phyloP scores from a whole-genome alignment of 1,139 yeast genomes.

The Saccharomycopsis phalli region DNA sequence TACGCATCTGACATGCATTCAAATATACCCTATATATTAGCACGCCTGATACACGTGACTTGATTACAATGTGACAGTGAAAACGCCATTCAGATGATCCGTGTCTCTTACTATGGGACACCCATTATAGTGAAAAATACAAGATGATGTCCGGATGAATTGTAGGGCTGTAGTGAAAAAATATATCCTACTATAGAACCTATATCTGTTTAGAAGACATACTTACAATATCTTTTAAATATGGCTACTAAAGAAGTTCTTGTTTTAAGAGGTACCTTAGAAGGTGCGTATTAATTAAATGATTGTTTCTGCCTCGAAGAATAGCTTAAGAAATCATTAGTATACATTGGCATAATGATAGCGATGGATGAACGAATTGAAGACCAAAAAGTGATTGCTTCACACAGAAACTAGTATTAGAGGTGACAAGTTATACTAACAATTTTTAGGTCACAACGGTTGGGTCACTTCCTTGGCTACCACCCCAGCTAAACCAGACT shows the following conservation, averaged over 20 bases:
- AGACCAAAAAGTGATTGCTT: too few species aligned
- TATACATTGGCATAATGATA: too few species aligned
- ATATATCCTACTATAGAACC: neutral
- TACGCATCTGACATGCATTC: neutral
- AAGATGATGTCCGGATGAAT: constrained; percentile 6
- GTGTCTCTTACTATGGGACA: neutral
- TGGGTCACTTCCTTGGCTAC: constrained; percentile 99
- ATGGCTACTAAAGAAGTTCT: constrained; percentile 85
- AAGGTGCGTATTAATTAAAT: constrained; percentile 39
- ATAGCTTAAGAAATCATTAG: constrained; percentile 11
- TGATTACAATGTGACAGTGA: neutral
- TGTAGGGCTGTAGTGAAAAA: constrained; percentile 3
- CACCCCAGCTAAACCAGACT: constrained; percentile 97
- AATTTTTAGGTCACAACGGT: constrained; percentile 49
- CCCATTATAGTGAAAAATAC: neutral
- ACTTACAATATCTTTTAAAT: constrained; percentile 21
- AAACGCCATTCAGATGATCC: neutral
- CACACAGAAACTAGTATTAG: neutral
- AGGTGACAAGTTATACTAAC: constrained; percentile 23
- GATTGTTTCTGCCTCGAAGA: neutral
- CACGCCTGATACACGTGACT: neutral
- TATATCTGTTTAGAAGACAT: neutral
- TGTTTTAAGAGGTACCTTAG: constrained; percentile 99
- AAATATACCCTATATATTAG: neutral
- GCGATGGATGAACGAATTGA: too few species aligned